Percentiles rank a stretch among this genome's conserved stretches.
phyloP scores from a whole-genome alignment of 331 rosid genomes.

The Ulmus americana region DNA sequence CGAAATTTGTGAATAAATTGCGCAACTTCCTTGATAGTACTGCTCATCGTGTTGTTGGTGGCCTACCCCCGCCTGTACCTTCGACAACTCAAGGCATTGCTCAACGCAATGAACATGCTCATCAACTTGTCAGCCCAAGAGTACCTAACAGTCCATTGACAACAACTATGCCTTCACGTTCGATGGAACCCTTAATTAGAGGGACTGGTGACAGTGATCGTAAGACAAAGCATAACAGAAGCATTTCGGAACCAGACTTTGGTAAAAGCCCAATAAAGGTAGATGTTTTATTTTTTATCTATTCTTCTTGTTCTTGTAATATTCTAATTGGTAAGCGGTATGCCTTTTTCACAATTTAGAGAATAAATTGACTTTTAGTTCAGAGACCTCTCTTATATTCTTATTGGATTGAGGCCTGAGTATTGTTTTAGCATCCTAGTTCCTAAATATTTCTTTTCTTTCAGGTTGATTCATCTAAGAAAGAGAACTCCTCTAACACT shows the following conservation, averaged over 20 bases:
- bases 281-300: slow-evolving; percentile 1
- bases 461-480: slow-evolving; percentile 29
- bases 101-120: slow-evolving; percentile 24
- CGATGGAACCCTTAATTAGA: slow-evolving; percentile 28
- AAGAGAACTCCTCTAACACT: slow-evolving; percentile 13
- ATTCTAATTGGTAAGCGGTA: too few species aligned
- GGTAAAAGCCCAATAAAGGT: slow-evolving; percentile 30
- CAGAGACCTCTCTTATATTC: too few species aligned
- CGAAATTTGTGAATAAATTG: slow-evolving; percentile 34
- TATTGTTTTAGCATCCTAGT: too few species aligned
- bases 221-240: slow-evolving; percentile 24
- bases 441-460: slow-evolving; percentile 8
- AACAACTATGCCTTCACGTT: slow-evolving; percentile 31
- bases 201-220: slow-evolving; percentile 19
- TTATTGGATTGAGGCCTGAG: too few species aligned
- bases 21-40: slow-evolving; percentile 33
- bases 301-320: neutral
- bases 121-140: slow-evolving; percentile 20
- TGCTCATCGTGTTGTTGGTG: slow-evolving; percentile 35
- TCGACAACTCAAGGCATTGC: slow-evolving; percentile 15
- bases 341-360: too few species aligned
- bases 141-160: slow-evolving; percentile 23
- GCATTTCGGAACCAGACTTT: slow-evolving; percentile 33
- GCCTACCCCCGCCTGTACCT: slow-evolving; percentile 32
- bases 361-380: too few species aligned